phyloP scores from a whole-genome alignment of 257 asterid species.

The Solanum stenotomum region DNA sequence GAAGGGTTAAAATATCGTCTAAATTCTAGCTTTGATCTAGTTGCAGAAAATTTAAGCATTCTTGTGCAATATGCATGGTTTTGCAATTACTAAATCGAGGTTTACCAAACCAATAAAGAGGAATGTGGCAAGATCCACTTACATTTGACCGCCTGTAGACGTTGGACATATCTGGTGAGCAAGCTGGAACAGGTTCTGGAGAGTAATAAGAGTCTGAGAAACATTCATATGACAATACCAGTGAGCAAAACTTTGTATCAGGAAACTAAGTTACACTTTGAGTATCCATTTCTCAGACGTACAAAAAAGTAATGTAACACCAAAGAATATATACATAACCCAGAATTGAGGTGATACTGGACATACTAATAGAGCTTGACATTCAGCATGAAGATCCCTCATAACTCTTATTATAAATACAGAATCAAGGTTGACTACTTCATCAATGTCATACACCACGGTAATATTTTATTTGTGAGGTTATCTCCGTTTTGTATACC shows the following conservation, averaged over 20 bases:
- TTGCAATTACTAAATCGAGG: not conserved
- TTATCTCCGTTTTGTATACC: not conserved
- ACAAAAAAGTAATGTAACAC: not conserved
- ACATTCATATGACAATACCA: conserved; percentile 3
- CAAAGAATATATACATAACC: not conserved
- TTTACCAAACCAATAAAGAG: not conserved
- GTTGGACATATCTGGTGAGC: conserved; percentile 36
- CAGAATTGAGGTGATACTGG: not conserved
- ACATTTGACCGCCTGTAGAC: conserved; percentile 40
- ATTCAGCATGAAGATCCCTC: not conserved
- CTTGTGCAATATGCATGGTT: not conserved
- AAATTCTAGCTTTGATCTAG: not conserved
- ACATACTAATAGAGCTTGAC: not conserved
- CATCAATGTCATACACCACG: not conserved
- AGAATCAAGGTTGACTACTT: not conserved
- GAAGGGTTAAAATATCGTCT: not conserved
- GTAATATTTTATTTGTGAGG: not conserved
- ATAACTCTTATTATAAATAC: not conserved
- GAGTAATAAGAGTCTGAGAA: conserved; percentile 35
- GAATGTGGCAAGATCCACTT: conserved; percentile 10
- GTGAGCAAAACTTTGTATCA: not conserved
- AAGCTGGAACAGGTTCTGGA: conserved; percentile 37
- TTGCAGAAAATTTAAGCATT: not conserved
- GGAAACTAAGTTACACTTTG: not conserved
- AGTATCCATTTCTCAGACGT: not conserved